Base-by-base conservation (phyloP, 257 asterid genomes). In the Penstemon eatonii region DNA sequence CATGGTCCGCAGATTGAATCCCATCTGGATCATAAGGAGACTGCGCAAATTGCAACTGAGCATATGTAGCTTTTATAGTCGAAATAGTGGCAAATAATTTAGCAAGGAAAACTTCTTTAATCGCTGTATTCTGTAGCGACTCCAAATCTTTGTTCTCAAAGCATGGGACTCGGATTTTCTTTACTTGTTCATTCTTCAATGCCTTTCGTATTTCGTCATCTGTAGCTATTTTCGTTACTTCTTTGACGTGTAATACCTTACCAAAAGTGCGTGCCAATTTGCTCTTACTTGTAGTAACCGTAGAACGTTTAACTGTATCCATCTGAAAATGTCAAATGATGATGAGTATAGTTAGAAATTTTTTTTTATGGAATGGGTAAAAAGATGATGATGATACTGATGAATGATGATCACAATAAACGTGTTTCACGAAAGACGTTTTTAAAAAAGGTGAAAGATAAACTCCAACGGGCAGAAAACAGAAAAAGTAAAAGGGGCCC, bases 21-120 rank as follows among this genome's bases (percentile, higher is more conserved):
- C 86, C 95, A 42, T 89, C 97, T 1, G 86, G 82, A 68, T 93
- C 96, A 68, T 90, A 93, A 3, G 99, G 99, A 33, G 82, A 78
- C 75, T 93, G 95, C 5, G 96, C 75, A 50, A 60, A 81, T 49
- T 93, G 99, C 70, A 93, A 33, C 69, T 82, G 85, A 0, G 97
- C 96, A 42, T 93, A 93, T 0, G 90, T 90, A 4, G 97, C 89
- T 78, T 93, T 93, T 13, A 91, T 55, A 0, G 91, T 52, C 0
- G 99, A 91, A 10, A 89, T 1, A 40, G 80, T 74, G 5, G 97
- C 96, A 42, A 93, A 90, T 3, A 93, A 60, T 73, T 83, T 87
- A 11, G 96, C 92, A 40, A 87, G 54, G 49, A 88, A 90, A 15
- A 95, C 97, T 65, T 80, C 95, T 6, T 62, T 56, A 6, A 80